Base-by-base conservation (phyloP, 352 stramenopile species). In the Phytophthora agathidicida region DNA sequence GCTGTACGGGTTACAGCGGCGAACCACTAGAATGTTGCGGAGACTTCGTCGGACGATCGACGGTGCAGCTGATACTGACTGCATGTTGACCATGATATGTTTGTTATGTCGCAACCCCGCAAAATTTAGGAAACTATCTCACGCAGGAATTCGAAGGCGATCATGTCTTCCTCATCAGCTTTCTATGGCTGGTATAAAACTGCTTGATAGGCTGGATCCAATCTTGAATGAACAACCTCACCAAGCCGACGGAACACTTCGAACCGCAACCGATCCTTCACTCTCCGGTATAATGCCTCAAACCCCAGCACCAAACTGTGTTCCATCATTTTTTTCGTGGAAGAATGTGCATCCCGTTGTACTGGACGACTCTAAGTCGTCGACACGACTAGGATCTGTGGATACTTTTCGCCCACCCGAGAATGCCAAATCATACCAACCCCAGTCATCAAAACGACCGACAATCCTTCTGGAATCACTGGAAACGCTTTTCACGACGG, bases 401-500 rank as follows among this genome's bases (percentile, higher is more conserved):
- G 13, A 43, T 30, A 30, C 23, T 28, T n/a, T 23, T 46, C 36
- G 17, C 5, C 36, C 14, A 26, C 33, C 43, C 14, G 30, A 30
- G 6, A 1, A 22, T 16, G 20, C 26, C 13, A 17, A 13, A 23
- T 22, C 33, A 4, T 43, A 37, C 35, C 22, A 37, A 17, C 33
- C 20, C 28, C 8, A 30, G 20, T 8, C n/a, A n/a, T n/a, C 27
- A 11, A 35, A 32, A 7, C 35, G 30, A 2, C 23, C 47, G 17
- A 65, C 38, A 14, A 48, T 62, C 11, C 56, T 65, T 5, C 19
- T 65, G 17, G 38, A 58, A 35, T 39, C 48, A 7, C 41, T 65
- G 8, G 44, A 68, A n/a, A 44, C 61, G 0, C 23, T 56, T 23
- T 77, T 68, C 46, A 56, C 61, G 9, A 51, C 51, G 3, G 66